Percentiles rank a stretch among this genome's conserved stretches.
Conservation (phyloP, 2,329 filamentous ascomycete genomes). For the Raffaelea deltoideospora region DNA sequence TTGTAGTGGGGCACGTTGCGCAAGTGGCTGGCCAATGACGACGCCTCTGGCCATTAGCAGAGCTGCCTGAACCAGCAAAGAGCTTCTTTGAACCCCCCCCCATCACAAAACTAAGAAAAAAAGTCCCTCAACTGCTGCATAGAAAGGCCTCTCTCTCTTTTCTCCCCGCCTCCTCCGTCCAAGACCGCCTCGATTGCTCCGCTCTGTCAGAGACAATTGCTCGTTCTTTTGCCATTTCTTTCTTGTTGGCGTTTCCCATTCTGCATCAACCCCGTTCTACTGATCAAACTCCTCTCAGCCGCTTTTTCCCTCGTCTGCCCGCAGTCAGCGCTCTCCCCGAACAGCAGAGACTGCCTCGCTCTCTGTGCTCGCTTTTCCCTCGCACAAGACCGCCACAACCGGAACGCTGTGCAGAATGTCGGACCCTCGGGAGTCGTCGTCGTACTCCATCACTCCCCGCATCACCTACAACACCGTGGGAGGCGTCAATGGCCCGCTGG, state of each 20-base stretch:
- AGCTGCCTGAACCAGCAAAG: constrained; percentile 1
- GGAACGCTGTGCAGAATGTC: constrained; percentile 24
- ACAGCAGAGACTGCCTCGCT: neutral
- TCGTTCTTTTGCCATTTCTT: no score
- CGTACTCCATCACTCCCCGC: constrained; percentile 43
- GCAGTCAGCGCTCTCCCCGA: neutral
- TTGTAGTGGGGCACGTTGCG: no score
- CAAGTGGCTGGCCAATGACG: no score
- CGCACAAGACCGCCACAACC: no score
- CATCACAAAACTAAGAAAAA: neutral
- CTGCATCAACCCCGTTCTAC: neutral
- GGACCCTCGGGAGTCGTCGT: constrained; percentile 43
- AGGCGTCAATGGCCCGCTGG: constrained; percentile 93
- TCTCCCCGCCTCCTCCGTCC: neutral
- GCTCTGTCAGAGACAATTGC: no score
- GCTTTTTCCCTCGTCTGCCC: neutral
- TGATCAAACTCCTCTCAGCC: neutral
- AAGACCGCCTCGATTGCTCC: no score
- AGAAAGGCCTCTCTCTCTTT: neutral
- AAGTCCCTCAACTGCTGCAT: constrained; percentile 5
- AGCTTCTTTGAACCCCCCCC: constrained; percentile 3
- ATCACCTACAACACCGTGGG: constrained; percentile 96
- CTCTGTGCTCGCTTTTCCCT: neutral
- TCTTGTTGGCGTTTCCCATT: neutral
- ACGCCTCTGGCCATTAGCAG: no score